Base-by-base conservation (phyloP, 352 stramenopile genomes). In the Phytophthora capsici region DNA sequence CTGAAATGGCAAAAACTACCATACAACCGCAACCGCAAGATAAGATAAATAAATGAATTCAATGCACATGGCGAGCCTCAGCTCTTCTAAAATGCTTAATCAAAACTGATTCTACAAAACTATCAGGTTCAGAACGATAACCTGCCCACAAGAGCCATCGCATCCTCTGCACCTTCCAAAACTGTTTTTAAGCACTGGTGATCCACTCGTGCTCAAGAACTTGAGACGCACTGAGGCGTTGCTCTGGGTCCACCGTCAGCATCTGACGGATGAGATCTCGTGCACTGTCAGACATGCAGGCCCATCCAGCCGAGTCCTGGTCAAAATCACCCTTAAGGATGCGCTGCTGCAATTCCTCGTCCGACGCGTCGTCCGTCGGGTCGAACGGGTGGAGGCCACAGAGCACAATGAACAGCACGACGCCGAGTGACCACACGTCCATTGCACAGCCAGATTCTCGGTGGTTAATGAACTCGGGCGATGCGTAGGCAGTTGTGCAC, bases 121-220 rank as follows among this genome's bases (percentile, higher is more conserved):
- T 52, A 23, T 44, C 13, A 25, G 8, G 20, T 40, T 36, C 46
- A 26, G 44, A 9, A 28, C 16, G 22, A 52, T 23, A 17, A n/a
- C n/a, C n/a, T n/a, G n/a, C n/a, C n/a, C n/a, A n/a, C n/a, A n/a
- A n/a, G n/a, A n/a, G n/a, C n/a, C n/a, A n/a, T n/a, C n/a, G n/a
- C n/a, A n/a, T n/a, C n/a, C 3, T 22, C 20, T 61, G 45, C 34
- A 49, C 30, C 12, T 20, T 50, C 16, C 19, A 66, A 53, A 63
- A 59, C 22, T 36, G n/a, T 54, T 5, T 52, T 66, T 40, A 72
- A 1, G 32, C 26, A 36, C 9, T 49, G 22, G 20, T 47, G 5
- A 89, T 36, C 78, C 81, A 90, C 45, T 77, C 62, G 66, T 90
- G 78, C 46, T 78, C 28, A n/a, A 89, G 69, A 20, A 89, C 69